A percentile compares a stretch with the other conserved stretches of the same genome.
These are phyloP conservation scores for Rhizodiscina lignyota DNA, from an alignment of 495 filamentous ascomycete genomes.

Conservation along the genomic window DNA sequence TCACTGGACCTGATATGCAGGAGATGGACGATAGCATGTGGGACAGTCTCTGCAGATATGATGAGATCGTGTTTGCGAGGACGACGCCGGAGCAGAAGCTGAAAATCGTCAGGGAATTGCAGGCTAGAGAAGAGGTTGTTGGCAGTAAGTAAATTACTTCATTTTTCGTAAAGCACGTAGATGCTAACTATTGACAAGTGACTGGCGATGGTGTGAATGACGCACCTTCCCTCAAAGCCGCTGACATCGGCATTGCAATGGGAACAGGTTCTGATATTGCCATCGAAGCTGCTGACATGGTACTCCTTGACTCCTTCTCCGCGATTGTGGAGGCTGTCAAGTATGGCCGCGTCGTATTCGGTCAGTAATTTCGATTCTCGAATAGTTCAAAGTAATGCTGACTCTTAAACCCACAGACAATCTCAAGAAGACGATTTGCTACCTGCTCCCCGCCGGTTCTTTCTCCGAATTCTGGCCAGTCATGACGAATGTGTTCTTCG, in stretches of 20 bases:
- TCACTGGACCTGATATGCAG: conserved; percentile 43
- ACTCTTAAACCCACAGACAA: conserved; percentile 23
- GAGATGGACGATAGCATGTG: conserved; percentile 38
- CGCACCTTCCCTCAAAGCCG: conserved; percentile 36
- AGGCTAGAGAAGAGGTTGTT: conserved; percentile 30
- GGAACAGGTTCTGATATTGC: conserved; percentile 41
- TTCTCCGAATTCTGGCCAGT: conserved; percentile 62
- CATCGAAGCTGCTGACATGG: conserved; percentile 56
- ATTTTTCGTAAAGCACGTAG: background rate
- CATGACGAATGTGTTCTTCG: conserved; percentile 48
- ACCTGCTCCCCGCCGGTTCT: conserved; percentile 43
- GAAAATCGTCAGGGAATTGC: conserved; percentile 53
- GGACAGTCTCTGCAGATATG: conserved; percentile 37
- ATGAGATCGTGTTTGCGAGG: conserved; percentile 50
- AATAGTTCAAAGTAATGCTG: too few relatives aligned
- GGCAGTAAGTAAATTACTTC: conserved; percentile 13
- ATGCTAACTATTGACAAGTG: conserved; percentile 12
- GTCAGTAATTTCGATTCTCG: too few relatives aligned
- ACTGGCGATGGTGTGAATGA: conserved; percentile 46
- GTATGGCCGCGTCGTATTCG: conserved; percentile 39
- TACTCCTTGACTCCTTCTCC: conserved; percentile 48
- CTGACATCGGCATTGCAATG: conserved; percentile 37
- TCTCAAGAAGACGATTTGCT: conserved; percentile 37
- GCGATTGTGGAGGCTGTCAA: conserved; percentile 50
- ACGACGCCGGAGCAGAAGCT: conserved; percentile 66